Base-by-base conservation (phyloP, 2,329 filamentous ascomycete species). In the Elsinoe arachidis region DNA sequence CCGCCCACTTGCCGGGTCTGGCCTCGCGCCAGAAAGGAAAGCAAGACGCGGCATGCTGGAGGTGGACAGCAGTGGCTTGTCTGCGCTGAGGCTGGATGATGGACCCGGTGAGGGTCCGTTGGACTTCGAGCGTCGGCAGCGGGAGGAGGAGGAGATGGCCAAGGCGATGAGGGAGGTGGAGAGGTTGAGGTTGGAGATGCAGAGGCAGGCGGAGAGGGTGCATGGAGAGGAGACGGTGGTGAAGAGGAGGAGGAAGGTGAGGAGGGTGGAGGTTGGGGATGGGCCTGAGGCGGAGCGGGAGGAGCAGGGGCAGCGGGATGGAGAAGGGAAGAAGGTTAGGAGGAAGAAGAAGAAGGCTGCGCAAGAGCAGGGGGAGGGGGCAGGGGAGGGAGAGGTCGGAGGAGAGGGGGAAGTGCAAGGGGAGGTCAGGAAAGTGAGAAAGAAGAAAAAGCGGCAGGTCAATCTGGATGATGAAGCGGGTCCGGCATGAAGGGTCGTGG, bases 351-450 rank as follows among this genome's bases (percentile, higher is more conserved):
- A 75, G 63, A 67, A 78, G 78, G 64, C 72, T 74, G 12, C 87
- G 84, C 69, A 92, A 89, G 73, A 82, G 79, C 1, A 93, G 88
- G 88, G 93, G 93, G 60, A 69, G 90, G 69, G 83, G 83, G 72
- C 93, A 92, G 71, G 95, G 93, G 76, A 87, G 90, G 63, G 90
- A 96, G 75, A 93, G 96, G 41, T 10, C 87, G 88, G 93, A 72
- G 80, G 83, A 60, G 96, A 96, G 73, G 93, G 93, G 26, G 26
- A 30, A 9, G 26, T 30, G 26, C 26, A 95, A 72, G 80, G 83
- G 61, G 96, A 96, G 73, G 93, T 93, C 46, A 96, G 93, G 77
- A 81, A 97, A 26, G 92, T 97, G 64, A 97, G 97, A 78, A 76
- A 84, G 1, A 90, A 81, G 57, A 80, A 93, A 66, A 96, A 90